phyloP scores from a whole-genome alignment of 306 rosid species.

The Cucumis melo region DNA sequence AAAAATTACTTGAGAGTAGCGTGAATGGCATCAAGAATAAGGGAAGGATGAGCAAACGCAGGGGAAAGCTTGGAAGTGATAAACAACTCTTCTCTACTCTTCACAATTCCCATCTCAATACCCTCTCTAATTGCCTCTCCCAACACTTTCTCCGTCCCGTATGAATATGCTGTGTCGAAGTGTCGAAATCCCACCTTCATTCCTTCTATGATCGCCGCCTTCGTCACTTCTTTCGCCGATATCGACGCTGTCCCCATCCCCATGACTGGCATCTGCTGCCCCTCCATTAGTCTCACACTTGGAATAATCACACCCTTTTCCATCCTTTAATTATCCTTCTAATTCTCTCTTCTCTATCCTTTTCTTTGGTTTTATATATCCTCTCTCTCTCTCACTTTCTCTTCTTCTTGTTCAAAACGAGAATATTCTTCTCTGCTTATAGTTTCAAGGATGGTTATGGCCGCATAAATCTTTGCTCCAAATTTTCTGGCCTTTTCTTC shows the following conservation, averaged over 20 bases:
- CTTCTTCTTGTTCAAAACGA: not conserved
- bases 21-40: not conserved
- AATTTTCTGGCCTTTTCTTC: no score
- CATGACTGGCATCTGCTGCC: conserved; percentile 4
- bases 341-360: not conserved
- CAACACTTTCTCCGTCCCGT: conserved; percentile 12
- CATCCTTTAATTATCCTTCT: not conserved
- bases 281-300: not conserved
- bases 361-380: no score
- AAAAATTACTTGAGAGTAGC: not conserved
- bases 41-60: not conserved
- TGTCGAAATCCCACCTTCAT: conserved; percentile 22
- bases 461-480: no score
- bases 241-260: conserved; percentile 18
- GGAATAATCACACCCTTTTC: not conserved
- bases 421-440: not conserved
- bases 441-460: no score
- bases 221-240: not conserved
- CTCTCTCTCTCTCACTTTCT: not conserved
- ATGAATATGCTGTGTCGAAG: conserved; percentile 17
- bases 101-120: conserved; percentile 23
- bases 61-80: conserved; percentile 21
- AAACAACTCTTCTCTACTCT: conserved; percentile 38
- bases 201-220: conserved; percentile 18
- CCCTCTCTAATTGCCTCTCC: conserved; percentile 24